phyloP scores from a whole-genome alignment of 2,329 filamentous ascomycete genomes.

The Gremmenia infestans region DNA sequence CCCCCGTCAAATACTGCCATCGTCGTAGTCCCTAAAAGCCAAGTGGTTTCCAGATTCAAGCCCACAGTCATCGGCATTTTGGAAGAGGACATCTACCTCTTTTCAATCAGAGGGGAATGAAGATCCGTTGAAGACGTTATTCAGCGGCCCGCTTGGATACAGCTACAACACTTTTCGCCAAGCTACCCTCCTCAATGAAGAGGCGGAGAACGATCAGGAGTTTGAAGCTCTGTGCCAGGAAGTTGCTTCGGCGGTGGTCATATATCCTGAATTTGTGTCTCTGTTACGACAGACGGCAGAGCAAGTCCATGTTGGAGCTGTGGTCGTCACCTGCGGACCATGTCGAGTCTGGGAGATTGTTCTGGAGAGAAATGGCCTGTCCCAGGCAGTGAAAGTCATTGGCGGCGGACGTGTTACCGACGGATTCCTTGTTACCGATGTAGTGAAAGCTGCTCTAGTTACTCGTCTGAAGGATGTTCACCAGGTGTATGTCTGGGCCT shows the following conservation, averaged over 20 bases:
- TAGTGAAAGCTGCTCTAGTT: constrained; percentile 46
- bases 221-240: constrained; percentile 43
- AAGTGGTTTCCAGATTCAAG: constrained; percentile 21
- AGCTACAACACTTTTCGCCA: constrained; percentile 52
- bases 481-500: constrained; percentile 44
- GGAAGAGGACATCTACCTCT: constrained; percentile 30
- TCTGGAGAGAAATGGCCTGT: constrained; percentile 39
- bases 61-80: constrained; percentile 48
- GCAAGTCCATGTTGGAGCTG: constrained; percentile 36
- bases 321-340: constrained; percentile 53
- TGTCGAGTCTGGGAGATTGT: constrained; percentile 51
- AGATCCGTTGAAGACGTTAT: constrained; percentile 40
- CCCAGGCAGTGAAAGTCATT: constrained; percentile 43
- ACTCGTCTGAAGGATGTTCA: constrained; percentile 33
- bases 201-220: constrained; percentile 31
- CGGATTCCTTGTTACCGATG: constrained; percentile 45
- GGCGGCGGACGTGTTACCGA: constrained; percentile 45
- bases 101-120: constrained; percentile 3
- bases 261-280: constrained; percentile 44
- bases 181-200: constrained; percentile 48
- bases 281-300: constrained; percentile 36
- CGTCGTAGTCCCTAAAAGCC: too few species aligned
- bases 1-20: constrained; percentile 7
- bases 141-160: constrained; percentile 44
- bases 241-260: constrained; percentile 36